Conservation (phyloP, 2,329 filamentous ascomycete genomes). For the Cercospora beticola region DNA sequence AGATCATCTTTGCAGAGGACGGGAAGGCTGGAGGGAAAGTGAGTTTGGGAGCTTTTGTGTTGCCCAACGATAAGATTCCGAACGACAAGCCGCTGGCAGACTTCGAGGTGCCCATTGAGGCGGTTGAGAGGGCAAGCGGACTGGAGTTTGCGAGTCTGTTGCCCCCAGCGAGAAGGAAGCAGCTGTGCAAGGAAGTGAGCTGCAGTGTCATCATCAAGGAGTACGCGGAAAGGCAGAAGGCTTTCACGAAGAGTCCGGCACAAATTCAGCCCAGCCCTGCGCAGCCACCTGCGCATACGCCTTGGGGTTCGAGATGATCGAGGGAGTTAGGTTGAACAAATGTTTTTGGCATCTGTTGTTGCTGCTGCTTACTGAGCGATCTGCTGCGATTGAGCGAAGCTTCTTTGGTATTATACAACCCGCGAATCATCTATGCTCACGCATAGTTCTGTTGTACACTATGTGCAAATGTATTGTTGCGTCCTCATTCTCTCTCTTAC, state of each 20-base stretch:
- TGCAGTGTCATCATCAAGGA: slow-evolving; percentile 84
- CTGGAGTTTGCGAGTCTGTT: slow-evolving; percentile 86
- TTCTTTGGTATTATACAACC: neutral
- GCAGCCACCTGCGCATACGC: neutral
- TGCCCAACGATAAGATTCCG: slow-evolving; percentile 85
- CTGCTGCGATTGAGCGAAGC: slow-evolving; percentile 11
- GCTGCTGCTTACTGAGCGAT: neutral
- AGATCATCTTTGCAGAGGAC: slow-evolving; percentile 95
- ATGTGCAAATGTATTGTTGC: neutral
- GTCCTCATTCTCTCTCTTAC: no score
- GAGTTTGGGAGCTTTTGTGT: slow-evolving; percentile 87
- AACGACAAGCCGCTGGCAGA: slow-evolving; percentile 85
- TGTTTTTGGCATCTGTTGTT: neutral
- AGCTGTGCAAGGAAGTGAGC: slow-evolving; percentile 80
- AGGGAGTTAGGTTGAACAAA: neutral
- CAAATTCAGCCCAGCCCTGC: slow-evolving; percentile 27
- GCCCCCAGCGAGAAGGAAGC: slow-evolving; percentile 68
- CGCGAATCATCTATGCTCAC: neutral
- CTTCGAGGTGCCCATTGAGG: slow-evolving; percentile 93
- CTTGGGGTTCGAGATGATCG: slow-evolving; percentile 3
- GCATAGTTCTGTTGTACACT: slow-evolving; percentile 1
- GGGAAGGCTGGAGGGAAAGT: slow-evolving; percentile 67
- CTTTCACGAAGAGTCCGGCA: slow-evolving; percentile 37
- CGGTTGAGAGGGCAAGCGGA: slow-evolving; percentile 86
- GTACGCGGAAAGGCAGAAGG: slow-evolving; percentile 62